Conservation (phyloP, 805 yeast genomes). For the Maudiozyma barnettii region DNA sequence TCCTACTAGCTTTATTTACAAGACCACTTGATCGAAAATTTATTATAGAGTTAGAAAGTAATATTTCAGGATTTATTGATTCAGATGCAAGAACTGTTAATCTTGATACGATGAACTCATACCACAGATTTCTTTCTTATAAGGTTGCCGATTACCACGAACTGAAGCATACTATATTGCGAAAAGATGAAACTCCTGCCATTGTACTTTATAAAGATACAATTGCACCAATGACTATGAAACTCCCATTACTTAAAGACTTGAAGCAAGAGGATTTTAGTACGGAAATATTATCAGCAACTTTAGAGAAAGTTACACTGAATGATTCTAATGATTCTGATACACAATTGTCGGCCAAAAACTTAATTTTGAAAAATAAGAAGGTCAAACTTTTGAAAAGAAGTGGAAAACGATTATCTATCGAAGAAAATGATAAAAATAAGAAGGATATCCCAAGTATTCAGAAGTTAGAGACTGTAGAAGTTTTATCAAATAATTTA, state of each 20-base stretch:
- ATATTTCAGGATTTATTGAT: conserved; percentile 37
- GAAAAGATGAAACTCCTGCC: conserved; percentile 33
- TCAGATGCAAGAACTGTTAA: conserved; percentile 33
- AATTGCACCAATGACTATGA: conserved; percentile 8
- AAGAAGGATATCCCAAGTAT: too few relatives aligned
- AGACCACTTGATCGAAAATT: conserved; percentile 40
- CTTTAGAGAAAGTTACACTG: background rate
- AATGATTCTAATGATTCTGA: background rate
- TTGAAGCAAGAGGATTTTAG: conserved; percentile 7
- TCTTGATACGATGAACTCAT: conserved; percentile 54
- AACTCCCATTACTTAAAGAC: conserved; percentile 14
- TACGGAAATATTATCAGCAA: background rate
- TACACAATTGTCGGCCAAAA: background rate
- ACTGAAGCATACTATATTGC: conserved; percentile 46
- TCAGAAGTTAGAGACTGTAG: too few relatives aligned
- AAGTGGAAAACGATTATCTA: background rate
- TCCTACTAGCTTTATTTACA: conserved; percentile 33
- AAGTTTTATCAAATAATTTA: background rate
- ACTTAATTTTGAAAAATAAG: too few relatives aligned
- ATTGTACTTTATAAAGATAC: conserved; percentile 30
- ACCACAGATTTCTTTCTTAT: conserved; percentile 57
- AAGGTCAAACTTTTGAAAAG: background rate
- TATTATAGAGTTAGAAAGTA: conserved; percentile 40
- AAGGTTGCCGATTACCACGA: conserved; percentile 60
- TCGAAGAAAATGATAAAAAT: too few relatives aligned